A percentile compares a stretch with the other conserved stretches of the same genome.
These are phyloP conservation scores for Aspergillus fumigatiaffinis DNA, from an alignment of 2,329 filamentous ascomycete genomes.

Conservation along the genomic window DNA sequence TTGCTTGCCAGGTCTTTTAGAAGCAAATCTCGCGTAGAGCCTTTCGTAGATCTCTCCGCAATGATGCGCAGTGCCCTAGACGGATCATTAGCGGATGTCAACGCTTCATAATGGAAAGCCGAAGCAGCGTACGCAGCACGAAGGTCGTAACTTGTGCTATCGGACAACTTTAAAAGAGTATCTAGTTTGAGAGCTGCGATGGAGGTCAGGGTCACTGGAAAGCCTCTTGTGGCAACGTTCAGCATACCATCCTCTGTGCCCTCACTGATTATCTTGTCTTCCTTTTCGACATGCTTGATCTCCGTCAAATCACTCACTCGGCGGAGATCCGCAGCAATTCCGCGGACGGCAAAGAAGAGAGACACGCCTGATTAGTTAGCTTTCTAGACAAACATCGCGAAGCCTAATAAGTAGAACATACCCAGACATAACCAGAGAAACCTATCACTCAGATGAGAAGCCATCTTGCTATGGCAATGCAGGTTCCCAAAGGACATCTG, in stretches of 20 bases:
- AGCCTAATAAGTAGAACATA: slow-evolving; percentile 9
- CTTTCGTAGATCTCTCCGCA: slow-evolving; percentile 42
- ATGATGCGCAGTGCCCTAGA: slow-evolving; percentile 44
- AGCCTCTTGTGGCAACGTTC: neutral
- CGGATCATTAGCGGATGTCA: slow-evolving; percentile 24
- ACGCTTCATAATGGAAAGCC: slow-evolving; percentile 50
- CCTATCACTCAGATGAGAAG: slow-evolving; percentile 32
- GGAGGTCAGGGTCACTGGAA: slow-evolving; percentile 14
- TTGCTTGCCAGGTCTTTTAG: slow-evolving; percentile 40
- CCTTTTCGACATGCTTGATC: slow-evolving; percentile 61
- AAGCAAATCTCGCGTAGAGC: slow-evolving; percentile 36
- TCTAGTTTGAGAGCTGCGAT: slow-evolving; percentile 54
- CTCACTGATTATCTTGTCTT: slow-evolving; percentile 70
- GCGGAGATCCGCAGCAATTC: slow-evolving; percentile 52
- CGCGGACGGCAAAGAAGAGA: slow-evolving; percentile 50
- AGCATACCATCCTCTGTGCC: slow-evolving; percentile 63
- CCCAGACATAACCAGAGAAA: slow-evolving; percentile 39
- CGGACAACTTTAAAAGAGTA: slow-evolving; percentile 64
- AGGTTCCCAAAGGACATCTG: slow-evolving; percentile 2
- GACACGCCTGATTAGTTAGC: slow-evolving; percentile 30
- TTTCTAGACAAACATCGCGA: too few relatives aligned
- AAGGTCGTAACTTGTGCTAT: slow-evolving; percentile 69
- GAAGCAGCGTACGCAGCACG: slow-evolving; percentile 60
- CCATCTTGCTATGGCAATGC: slow-evolving; percentile 23
- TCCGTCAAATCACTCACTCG: slow-evolving; percentile 47